Percentiles rank a stretch among this genome's conserved stretches.
These are phyloP conservation scores for Rhodosporidiobolus sp. DNA, from an alignment of 768 basidiomycete species.

Conservation along the genomic window DNA sequence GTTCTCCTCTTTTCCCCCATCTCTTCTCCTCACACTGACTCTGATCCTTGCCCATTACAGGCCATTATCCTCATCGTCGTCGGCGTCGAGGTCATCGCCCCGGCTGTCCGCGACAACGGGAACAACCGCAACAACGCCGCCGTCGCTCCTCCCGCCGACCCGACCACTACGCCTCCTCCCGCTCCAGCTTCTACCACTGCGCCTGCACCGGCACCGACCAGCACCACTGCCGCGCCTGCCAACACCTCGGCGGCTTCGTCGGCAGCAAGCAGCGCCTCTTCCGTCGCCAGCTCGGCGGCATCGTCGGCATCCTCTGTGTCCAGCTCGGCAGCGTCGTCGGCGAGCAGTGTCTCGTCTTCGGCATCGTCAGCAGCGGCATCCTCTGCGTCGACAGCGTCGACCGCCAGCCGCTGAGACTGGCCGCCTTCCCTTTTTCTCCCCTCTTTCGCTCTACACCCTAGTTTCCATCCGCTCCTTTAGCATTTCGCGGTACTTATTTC, in stretches of 20 bases:
- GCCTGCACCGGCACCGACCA: too few relatives aligned
- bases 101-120: background rate
- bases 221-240: background rate
- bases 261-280: background rate
- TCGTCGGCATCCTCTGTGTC: too few relatives aligned
- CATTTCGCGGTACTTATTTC: too few relatives aligned
- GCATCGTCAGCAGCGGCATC: background rate
- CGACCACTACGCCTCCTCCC: background rate
- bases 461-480: background rate
- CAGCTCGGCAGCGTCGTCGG: background rate
- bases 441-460: too few relatives aligned
- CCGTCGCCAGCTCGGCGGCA: background rate
- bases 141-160: too few relatives aligned
- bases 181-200: background rate
- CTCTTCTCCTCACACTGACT: background rate
- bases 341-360: background rate
- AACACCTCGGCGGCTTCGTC: background rate
- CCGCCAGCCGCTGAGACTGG: background rate
- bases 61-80: conserved; percentile 13
- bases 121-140: background rate
- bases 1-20: background rate
- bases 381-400: background rate
- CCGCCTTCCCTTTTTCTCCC: too few relatives aligned
- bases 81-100: conserved; percentile 10
- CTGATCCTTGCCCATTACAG: background rate